These are phyloP conservation scores for Kodamaea leandrae DNA, from an alignment of 805 yeast genomes.

Conservation along the genomic window DNA sequence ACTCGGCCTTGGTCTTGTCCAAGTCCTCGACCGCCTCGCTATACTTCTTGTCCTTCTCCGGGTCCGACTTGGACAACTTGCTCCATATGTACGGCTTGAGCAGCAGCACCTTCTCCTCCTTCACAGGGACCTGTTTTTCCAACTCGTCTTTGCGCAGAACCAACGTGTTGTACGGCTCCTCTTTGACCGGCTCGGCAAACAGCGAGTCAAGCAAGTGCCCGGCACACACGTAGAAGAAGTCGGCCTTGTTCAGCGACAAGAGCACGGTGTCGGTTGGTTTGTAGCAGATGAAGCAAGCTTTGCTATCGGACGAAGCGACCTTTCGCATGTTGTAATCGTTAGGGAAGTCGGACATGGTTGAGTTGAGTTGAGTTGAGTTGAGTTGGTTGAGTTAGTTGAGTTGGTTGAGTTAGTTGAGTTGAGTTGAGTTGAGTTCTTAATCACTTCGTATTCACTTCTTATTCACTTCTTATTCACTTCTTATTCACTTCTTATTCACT, in stretches of 20 bases:
- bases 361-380: neutral
- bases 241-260: slow-evolving; percentile 44
- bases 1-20: slow-evolving; percentile 13
- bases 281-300: slow-evolving; percentile 50
- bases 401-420: too few relatives aligned
- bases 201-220: slow-evolving; percentile 46
- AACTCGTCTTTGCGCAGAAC: slow-evolving; percentile 20
- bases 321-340: slow-evolving; percentile 43
- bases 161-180: slow-evolving; percentile 33
- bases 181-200: slow-evolving; percentile 42
- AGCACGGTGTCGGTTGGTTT: slow-evolving; percentile 48
- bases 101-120: slow-evolving; percentile 23
- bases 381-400: too few relatives aligned
- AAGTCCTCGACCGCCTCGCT: slow-evolving; percentile 19
- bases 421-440: too few relatives aligned
- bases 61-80: slow-evolving; percentile 16
- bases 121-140: slow-evolving; percentile 17
- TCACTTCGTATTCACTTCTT: too few relatives aligned
- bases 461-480: too few relatives aligned
- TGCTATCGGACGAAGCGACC: slow-evolving; percentile 42
- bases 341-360: slow-evolving; percentile 12
- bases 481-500: too few relatives aligned
- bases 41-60: slow-evolving; percentile 20
- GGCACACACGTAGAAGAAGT: slow-evolving; percentile 53
- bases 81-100: slow-evolving; percentile 37